A percentile compares a stretch with the other conserved stretches of the same genome.
phyloP scores from a whole-genome alignment of 2,329 filamentous ascomycete species.

The Fusarium sp. region DNA sequence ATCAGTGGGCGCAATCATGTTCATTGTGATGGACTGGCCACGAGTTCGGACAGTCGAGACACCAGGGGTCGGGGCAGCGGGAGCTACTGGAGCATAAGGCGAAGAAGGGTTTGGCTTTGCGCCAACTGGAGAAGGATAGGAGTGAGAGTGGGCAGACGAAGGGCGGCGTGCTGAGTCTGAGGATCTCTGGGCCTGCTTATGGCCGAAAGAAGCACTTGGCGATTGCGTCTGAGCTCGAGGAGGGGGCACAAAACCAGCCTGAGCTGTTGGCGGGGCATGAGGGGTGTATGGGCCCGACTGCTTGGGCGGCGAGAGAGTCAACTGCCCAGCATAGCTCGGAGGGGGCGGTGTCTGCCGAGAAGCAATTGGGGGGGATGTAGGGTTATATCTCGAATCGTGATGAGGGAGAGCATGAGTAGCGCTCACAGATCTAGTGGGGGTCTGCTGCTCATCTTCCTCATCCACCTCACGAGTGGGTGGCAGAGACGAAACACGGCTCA shows the following conservation, averaged over 20 bases:
- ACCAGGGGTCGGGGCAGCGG: slow-evolving; percentile 5
- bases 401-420: slow-evolving; percentile 41
- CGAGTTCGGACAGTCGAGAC: slow-evolving; percentile 54
- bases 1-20: slow-evolving; percentile 71
- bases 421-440: slow-evolving; percentile 42
- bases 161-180: slow-evolving; percentile 63
- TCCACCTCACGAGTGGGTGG: slow-evolving; percentile 72
- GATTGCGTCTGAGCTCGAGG: slow-evolving; percentile 72
- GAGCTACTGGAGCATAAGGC: slow-evolving; percentile 43
- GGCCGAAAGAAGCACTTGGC: slow-evolving; percentile 61
- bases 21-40: slow-evolving; percentile 65
- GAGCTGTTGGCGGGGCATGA: slow-evolving; percentile 47
- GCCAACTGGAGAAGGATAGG: slow-evolving; percentile 52
- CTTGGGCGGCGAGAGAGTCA: slow-evolving; percentile 67
- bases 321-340: slow-evolving; percentile 52
- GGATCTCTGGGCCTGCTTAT: slow-evolving; percentile 47
- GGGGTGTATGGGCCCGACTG: slow-evolving; percentile 63
- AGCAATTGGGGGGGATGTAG: slow-evolving; percentile 47
- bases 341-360: slow-evolving; percentile 63
- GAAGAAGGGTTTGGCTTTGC: slow-evolving; percentile 42
- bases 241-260: slow-evolving; percentile 63
- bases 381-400: slow-evolving; percentile 53
- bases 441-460: slow-evolving; percentile 61
- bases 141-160: slow-evolving; percentile 62
- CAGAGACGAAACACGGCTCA: slow-evolving; percentile 67